Base-by-base conservation (phyloP, 1,284 basidiomycete species). In the Uromyces viciae-fabae region DNA sequence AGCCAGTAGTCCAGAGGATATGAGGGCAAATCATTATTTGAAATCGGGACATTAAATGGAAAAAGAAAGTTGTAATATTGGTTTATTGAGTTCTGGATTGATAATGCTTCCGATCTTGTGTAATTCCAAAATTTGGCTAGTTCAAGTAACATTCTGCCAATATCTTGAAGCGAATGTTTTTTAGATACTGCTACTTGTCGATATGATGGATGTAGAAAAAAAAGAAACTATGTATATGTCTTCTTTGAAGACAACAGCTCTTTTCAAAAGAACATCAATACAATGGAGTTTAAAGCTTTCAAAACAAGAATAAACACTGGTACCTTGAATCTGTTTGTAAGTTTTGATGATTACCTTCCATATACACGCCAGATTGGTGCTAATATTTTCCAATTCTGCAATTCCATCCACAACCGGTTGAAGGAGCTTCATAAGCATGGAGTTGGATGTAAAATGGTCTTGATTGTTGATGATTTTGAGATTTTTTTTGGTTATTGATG, bases 171-270 rank as follows among this genome's bases (percentile, higher is more conserved):
- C 7, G 42, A 46, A 22, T 71, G 58, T 9, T 71, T 49, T 40
- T 33, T 17, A 4, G 62, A 64, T 33, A 64, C 62, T 42, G 40
- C 36, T n/a, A 69, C 66, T 9, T 22, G 17, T 28, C 31, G 42
- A 49, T 71, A 71, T 5, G 68, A 2, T 7, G 68, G 68, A n/a
- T 66, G 62, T 17, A 72, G 42, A 49, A 74, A 74, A n/a, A 36
- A 74, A 74, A 36, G 49, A 14, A 3, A 74, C 28, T 25, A 74
- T 58, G 25, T 74, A 74, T n/a, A 74, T 74, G 42, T 74, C 49
- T 15, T 54, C 52, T 2, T 58, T 15, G 33, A 33, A 74, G 15
- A 56, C 46, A 22, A 31, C 9, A n/a, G 28, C 14, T 58, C n/a
- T 33, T 3, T 2, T 3, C 8, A 7, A 31, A 7, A 74, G 4